phyloP scores from a whole-genome alignment of 495 filamentous ascomycete species.

The Hyaloscypha variabilis region DNA sequence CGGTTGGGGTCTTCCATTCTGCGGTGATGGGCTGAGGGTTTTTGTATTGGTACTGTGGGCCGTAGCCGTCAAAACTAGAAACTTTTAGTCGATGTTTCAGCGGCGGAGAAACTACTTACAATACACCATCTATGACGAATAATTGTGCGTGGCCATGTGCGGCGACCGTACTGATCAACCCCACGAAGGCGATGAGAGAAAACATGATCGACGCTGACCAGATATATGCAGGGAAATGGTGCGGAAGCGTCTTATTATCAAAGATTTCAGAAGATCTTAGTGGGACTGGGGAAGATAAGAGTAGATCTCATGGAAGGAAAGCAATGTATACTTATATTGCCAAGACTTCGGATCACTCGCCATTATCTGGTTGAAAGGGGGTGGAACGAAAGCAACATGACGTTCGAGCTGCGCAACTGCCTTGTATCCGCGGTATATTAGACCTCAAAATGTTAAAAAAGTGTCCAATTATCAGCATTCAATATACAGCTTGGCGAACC shows the following conservation, averaged over 20 bases:
- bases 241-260: neutral
- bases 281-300: neutral
- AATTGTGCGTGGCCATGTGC: conserved; percentile 65
- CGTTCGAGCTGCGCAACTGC: neutral
- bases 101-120: conserved; percentile 33
- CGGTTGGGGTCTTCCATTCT: conserved; percentile 53
- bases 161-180: conserved; percentile 41
- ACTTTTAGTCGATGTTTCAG: neutral
- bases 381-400: neutral
- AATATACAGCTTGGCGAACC: neutral
- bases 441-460: neutral
- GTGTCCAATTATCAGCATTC: neutral
- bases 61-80: conserved; percentile 36
- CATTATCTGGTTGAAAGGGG: conserved; percentile 5
- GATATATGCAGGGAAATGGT: conserved; percentile 1
- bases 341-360: neutral
- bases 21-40: conserved; percentile 49
- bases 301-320: neutral
- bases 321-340: conserved; percentile 18
- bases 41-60: conserved; percentile 40
- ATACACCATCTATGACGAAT: conserved; percentile 60
- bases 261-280: neutral
- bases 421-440: neutral
- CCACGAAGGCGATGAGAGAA: conserved; percentile 21
- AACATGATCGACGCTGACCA: conserved; percentile 12